phyloP scores from a whole-genome alignment of 257 asterid species.

The Nicotiana attenuata region DNA sequence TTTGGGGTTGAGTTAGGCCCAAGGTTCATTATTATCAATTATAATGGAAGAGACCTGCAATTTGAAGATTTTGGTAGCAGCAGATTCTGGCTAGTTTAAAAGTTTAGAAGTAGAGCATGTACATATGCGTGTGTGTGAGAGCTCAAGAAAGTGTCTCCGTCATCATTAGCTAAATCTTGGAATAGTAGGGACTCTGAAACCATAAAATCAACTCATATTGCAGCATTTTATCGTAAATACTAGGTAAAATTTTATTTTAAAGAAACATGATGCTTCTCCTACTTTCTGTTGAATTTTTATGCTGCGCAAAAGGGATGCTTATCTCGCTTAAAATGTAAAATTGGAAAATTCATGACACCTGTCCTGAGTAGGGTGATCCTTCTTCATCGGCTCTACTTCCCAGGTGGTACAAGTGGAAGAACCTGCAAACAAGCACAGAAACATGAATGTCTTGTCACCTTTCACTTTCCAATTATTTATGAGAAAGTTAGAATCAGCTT shows the following conservation, averaged over 20 bases:
- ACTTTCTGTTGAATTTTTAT: neutral
- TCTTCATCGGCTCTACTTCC: constrained; percentile 74
- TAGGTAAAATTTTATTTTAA: neutral
- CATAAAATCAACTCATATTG: neutral
- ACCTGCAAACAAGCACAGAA: constrained; percentile 45
- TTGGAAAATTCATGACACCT: constrained; percentile 38
- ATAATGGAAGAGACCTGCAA: no score
- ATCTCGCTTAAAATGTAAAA: neutral
- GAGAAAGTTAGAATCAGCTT: neutral
- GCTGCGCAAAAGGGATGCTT: neutral
- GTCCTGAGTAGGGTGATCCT: constrained; percentile 97
- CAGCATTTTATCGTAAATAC: neutral
- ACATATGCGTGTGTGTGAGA: no score
- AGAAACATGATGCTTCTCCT: neutral
- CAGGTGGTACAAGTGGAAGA: constrained; percentile 99
- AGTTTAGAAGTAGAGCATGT: no score
- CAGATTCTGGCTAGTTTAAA: no score
- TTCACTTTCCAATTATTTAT: neutral
- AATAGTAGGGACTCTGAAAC: no score
- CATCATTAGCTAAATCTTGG: no score
- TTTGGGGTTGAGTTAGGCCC: no score
- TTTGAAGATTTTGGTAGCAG: no score
- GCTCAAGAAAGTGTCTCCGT: no score
- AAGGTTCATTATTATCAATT: no score
- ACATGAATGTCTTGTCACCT: neutral